Percentiles rank a stretch among this genome's conserved stretches.
phyloP scores from a whole-genome alignment of 2,329 filamentous ascomycete genomes.

The Fusarium sp. region DNA sequence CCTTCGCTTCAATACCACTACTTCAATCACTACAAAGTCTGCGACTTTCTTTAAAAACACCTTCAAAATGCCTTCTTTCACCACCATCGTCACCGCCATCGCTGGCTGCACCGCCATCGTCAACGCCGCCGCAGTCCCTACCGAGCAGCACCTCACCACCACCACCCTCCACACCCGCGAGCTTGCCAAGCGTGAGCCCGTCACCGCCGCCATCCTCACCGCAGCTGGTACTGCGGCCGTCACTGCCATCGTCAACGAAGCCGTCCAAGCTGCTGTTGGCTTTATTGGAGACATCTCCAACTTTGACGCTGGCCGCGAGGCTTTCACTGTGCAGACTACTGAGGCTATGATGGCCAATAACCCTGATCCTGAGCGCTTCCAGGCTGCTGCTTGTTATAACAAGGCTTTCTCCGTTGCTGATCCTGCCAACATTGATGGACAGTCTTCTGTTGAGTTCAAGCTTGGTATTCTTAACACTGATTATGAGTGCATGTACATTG shows the following conservation, averaged over 20 bases:
- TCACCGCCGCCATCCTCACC: slow-evolving; percentile 2
- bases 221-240: slow-evolving; percentile 12
- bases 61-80: slow-evolving; percentile 8
- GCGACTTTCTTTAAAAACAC: not conserved
- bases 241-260: not conserved
- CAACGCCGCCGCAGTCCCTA: not conserved
- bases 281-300: slow-evolving; percentile 13
- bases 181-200: not conserved
- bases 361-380: not conserved
- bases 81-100: not conserved
- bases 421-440: slow-evolving; percentile 14
- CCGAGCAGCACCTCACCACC: not conserved
- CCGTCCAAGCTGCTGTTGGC: not conserved
- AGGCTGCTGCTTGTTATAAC: slow-evolving; percentile 16
- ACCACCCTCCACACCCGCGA: slow-evolving; percentile 1
- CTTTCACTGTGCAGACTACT: slow-evolving; percentile 3
- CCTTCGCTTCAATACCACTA: not conserved
- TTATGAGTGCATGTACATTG: slow-evolving; percentile 25
- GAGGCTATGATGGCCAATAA: slow-evolving; percentile 12
- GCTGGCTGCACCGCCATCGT: not conserved
- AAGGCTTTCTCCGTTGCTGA: slow-evolving; percentile 6
- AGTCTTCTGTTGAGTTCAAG: slow-evolving; percentile 6
- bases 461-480: slow-evolving; percentile 13
- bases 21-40: not conserved
- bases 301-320: slow-evolving; percentile 10